These are phyloP conservation scores for Cnidoscolus chayamansa DNA, from an alignment of 441 rosid species.

Conservation along the genomic window DNA sequence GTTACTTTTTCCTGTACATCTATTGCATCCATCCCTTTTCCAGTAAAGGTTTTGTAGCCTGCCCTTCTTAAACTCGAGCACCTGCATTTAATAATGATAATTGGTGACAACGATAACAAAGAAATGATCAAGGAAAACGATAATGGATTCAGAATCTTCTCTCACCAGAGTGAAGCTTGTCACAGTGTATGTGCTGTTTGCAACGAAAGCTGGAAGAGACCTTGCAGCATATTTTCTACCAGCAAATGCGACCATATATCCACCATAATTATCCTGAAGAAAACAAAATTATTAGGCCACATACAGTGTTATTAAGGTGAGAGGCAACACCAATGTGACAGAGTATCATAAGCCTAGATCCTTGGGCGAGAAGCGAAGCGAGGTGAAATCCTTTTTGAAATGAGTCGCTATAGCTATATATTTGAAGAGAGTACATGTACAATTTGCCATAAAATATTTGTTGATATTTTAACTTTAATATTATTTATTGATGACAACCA, in stretches of 20 bases:
- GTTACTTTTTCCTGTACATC: conserved; percentile 49
- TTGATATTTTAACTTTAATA: no score
- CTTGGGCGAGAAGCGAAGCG: no score
- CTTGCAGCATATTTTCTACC: conserved; percentile 96
- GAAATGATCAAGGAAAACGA: background rate
- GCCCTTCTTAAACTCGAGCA: conserved; percentile 85
- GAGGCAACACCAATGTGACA: no score
- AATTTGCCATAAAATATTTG: no score
- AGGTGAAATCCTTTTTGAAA: no score
- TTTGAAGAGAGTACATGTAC: no score
- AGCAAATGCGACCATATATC: conserved; percentile 93
- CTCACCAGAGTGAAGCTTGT: conserved; percentile 93
- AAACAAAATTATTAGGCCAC: background rate
- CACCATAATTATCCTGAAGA: conserved; percentile 59
- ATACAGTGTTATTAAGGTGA: no score
- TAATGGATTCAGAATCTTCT: conserved; percentile 8
- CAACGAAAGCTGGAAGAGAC: conserved; percentile 74
- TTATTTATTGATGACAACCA: no score
- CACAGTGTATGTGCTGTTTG: conserved; percentile 54
- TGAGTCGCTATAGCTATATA: no score
- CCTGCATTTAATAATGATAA: conserved; percentile 34
- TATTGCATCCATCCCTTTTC: conserved; percentile 89
- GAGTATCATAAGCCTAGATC: no score
- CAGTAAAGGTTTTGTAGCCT: conserved; percentile 81
- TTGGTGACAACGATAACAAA: no score